Conservation (phyloP, 1,284 basidiomycete genomes). For the Takashimella tepidaria region DNA sequence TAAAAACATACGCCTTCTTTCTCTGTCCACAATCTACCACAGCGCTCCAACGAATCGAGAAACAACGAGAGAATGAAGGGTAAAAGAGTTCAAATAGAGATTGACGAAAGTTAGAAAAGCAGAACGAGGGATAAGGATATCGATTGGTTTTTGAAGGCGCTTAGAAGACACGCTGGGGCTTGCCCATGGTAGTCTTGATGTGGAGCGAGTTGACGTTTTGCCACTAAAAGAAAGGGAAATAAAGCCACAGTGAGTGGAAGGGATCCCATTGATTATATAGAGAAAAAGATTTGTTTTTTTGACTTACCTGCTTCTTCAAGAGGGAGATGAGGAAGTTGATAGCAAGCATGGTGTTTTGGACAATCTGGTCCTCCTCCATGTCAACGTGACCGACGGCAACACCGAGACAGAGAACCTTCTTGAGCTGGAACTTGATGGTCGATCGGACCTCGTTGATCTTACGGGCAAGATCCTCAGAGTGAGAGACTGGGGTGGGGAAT, state of each 20-base stretch:
- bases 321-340: constrained; percentile 99
- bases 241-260: too few species aligned
- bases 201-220: constrained; percentile 99
- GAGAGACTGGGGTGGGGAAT: constrained; percentile 96
- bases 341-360: constrained; percentile 95
- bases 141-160: constrained; percentile 13
- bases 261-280: too few species aligned
- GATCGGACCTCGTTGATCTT: constrained; percentile 95
- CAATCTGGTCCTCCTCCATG: constrained; percentile 96
- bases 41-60: not conserved
- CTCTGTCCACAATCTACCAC: not conserved
- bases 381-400: constrained; percentile 96
- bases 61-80: constrained; percentile 1
- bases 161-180: constrained; percentile 90
- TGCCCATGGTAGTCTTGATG: constrained; percentile 99
- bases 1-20: too few species aligned
- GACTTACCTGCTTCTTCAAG: constrained; percentile 80
- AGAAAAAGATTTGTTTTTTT: too few species aligned
- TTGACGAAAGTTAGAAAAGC: not conserved
- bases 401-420: constrained; percentile 99
- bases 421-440: constrained; percentile 99
- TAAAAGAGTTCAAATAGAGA: constrained; percentile 2
- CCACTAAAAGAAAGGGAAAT: constrained; percentile 61
- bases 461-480: constrained; percentile 83
- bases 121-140: not conserved